phyloP scores from a whole-genome alignment of 805 yeast species.

The Saturnispora kantuleensis region DNA sequence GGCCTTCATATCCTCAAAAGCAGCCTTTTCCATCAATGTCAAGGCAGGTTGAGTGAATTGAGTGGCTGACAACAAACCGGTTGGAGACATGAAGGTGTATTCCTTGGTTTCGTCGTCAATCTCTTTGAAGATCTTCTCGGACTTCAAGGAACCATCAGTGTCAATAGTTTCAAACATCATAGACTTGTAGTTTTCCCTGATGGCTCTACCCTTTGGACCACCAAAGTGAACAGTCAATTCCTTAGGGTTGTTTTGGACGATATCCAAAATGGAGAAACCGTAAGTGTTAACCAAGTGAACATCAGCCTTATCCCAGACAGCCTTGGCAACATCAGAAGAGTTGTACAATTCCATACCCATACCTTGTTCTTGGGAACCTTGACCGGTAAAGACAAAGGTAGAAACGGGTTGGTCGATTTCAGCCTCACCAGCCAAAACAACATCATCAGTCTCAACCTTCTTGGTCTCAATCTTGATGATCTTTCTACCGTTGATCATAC shows the following conservation, averaged over 20 bases:
- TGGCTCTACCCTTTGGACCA: constrained; percentile 93
- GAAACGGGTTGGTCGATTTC: constrained; percentile 98
- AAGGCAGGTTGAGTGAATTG: constrained; percentile 99
- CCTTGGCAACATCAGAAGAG: constrained; percentile 81
- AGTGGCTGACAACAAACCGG: constrained; percentile 93
- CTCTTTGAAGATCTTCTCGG: constrained; percentile 93
- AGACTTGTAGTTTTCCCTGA: constrained; percentile 86
- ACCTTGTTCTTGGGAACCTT: constrained; percentile 99
- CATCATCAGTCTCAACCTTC: constrained; percentile 67
- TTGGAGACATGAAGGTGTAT: constrained; percentile 82
- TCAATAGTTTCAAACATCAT: constrained; percentile 97
- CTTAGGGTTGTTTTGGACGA: constrained; percentile 91
- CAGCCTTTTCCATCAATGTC: constrained; percentile 98
- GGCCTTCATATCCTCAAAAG: constrained; percentile 93
- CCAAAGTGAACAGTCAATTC: constrained; percentile 95
- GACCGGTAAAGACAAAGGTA: constrained; percentile 96
- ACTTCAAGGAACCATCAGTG: constrained; percentile 69
- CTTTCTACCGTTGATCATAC: constrained; percentile 99
- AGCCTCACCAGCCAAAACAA: constrained; percentile 88
- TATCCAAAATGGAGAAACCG: constrained; percentile 94
- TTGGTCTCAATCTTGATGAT: constrained; percentile 84
- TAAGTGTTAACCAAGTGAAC: constrained; percentile 83
- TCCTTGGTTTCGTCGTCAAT: constrained; percentile 75
- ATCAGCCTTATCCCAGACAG: constrained; percentile 98
- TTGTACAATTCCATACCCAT: constrained; percentile 99